These are phyloP conservation scores for Paramecium sexaurelia DNA, from an alignment of 73 alveolate genomes.

Conservation along the genomic window DNA sequence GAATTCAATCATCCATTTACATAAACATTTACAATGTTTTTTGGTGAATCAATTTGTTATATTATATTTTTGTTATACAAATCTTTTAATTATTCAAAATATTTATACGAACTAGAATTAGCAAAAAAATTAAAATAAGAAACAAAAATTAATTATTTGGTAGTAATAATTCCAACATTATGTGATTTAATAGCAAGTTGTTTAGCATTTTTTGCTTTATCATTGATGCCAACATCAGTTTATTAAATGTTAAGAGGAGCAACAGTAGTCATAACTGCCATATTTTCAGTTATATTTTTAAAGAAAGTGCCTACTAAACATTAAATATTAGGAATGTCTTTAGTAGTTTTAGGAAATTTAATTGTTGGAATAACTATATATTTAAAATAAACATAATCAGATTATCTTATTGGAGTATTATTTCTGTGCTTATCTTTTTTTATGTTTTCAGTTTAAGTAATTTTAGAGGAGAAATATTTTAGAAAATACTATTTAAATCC, in stretches of 20 bases:
- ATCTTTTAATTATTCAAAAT: constrained; percentile 17
- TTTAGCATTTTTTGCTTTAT: constrained; percentile 85
- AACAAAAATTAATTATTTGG: constrained; percentile 50
- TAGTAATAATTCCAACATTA: constrained; percentile 81
- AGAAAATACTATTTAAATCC: constrained; percentile 82
- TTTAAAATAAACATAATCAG: constrained; percentile 59
- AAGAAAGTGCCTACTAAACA: constrained; percentile 79
- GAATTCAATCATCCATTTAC: constrained; percentile 79
- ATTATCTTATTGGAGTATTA: constrained; percentile 41
- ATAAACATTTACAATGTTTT: constrained; percentile 74
- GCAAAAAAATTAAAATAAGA: background rate
- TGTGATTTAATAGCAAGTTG: constrained; percentile 87
- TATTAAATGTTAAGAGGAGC: constrained; percentile 96
- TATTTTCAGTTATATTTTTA: constrained; percentile 78
- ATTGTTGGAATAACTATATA: constrained; percentile 81
- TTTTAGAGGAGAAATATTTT: constrained; percentile 86
- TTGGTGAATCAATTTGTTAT: constrained; percentile 77
- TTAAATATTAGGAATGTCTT: constrained; percentile 76
- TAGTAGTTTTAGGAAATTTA: constrained; percentile 76
- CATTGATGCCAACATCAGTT: constrained; percentile 84
- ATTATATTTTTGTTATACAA: constrained; percentile 37
- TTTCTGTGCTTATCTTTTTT: constrained; percentile 64
- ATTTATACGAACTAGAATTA: constrained; percentile 17
- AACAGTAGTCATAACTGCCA: constrained; percentile 83
- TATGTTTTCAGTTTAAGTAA: constrained; percentile 80